Evolutionary conservation across 768 basidiomycete genomes (phyloP).

Genomic region (Leccinellum rugosiceps): DNA sequence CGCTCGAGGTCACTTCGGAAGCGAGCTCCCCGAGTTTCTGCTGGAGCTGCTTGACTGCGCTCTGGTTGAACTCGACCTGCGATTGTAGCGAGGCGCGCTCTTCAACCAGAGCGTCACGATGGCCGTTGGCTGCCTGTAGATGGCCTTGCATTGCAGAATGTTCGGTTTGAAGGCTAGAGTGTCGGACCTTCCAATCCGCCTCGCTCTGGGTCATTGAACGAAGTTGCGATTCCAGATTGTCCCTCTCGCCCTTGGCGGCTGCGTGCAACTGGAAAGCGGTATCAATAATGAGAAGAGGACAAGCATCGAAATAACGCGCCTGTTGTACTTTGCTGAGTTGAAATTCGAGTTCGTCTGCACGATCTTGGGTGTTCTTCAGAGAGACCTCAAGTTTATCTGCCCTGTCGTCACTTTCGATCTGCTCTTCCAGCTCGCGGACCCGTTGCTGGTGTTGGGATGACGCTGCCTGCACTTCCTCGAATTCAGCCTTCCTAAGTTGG

Average conservation of each 20-base stretch:
- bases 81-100: constrained; percentile 50
- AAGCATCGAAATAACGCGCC: constrained; percentile 37
- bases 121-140: constrained; percentile 41
- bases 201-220: constrained; percentile 41
- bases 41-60: constrained; percentile 49
- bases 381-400: constrained; percentile 70
- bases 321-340: constrained; percentile 78
- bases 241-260: constrained; percentile 59
- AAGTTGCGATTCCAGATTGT: constrained; percentile 49
- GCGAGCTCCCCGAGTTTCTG: constrained; percentile 56
- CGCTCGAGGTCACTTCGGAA: constrained; percentile 49
- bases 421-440: constrained; percentile 73
- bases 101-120: constrained; percentile 45
- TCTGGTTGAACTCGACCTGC: constrained; percentile 44
- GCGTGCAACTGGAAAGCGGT: constrained; percentile 45
- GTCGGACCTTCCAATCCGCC: constrained; percentile 45
- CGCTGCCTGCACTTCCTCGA: constrained; percentile 51
- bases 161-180: constrained; percentile 44
- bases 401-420: constrained; percentile 80
- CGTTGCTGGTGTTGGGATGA: constrained; percentile 53
- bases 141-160: constrained; percentile 39
- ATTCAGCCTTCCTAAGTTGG: constrained; percentile 54
- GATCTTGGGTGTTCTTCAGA: constrained; percentile 75
- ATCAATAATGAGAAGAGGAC: not conserved
- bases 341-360: constrained; percentile 80